phyloP scores from a whole-genome alignment of 139 green algal genomes.

The Tetradesmus obliquus region DNA sequence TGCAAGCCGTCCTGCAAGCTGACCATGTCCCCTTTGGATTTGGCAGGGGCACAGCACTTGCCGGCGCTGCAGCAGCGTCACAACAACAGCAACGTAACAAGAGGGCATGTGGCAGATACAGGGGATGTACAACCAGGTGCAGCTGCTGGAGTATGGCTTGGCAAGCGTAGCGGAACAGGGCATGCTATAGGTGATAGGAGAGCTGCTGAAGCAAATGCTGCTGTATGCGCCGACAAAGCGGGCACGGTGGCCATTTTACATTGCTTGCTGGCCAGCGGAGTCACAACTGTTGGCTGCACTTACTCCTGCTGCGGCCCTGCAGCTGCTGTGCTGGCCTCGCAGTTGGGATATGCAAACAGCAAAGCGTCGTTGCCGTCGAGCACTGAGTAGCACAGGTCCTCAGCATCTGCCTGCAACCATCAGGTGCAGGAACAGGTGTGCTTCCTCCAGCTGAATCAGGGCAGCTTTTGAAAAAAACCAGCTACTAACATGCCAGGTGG shows the following conservation, averaged over 20 bases:
- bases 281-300: neutral
- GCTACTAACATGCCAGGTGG: no score
- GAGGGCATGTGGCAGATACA: no score
- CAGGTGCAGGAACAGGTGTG: neutral
- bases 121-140: neutral
- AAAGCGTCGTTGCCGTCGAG: neutral
- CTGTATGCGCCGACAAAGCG: neutral
- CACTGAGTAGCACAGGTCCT: constrained; percentile 1
- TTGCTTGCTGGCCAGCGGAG: neutral
- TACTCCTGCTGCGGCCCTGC: neutral
- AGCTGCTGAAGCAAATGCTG: no score
- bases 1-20: neutral
- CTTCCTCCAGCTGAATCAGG: neutral
- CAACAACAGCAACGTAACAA: no score
- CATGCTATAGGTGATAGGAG: no score
- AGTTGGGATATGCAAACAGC: neutral
- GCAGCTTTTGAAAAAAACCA: neutral
- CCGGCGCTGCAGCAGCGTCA: neutral
- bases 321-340: neutral
- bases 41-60: neutral
- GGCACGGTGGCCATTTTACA: no score
- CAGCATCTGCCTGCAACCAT: constrained; percentile 8
- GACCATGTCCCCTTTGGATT: neutral
- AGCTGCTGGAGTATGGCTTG: neutral
- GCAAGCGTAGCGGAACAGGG: neutral